Percentiles rank a stretch among this genome's conserved stretches.
Evolutionary conservation across 1,139 yeast species (phyloP).

Genomic region (Yamadazyma diddensiae): DNA sequence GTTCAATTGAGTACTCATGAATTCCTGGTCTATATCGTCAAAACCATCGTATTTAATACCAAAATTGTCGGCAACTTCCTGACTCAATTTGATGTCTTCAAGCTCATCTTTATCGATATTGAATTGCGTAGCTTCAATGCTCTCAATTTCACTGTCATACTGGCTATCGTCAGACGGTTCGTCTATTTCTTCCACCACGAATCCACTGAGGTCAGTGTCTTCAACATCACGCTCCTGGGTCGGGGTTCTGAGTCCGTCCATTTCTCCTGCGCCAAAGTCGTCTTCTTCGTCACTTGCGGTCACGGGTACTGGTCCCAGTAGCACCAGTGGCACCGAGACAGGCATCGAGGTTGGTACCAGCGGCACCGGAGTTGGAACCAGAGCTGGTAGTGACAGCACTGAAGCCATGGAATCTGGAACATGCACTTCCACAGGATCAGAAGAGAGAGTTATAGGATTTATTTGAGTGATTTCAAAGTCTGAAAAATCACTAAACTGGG

Average conservation of each 20-base stretch:
- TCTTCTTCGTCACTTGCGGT: conserved; percentile 24
- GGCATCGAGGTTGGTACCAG: too few relatives aligned
- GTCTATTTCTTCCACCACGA: conserved; percentile 34
- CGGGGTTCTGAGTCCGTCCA: conserved; percentile 40
- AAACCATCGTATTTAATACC: conserved; percentile 23
- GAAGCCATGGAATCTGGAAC: too few relatives aligned
- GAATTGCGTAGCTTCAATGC: conserved; percentile 12
- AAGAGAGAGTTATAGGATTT: too few relatives aligned
- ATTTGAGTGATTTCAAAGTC: conserved; percentile 14
- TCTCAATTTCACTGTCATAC: conserved; percentile 14
- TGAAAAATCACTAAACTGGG: conserved; percentile 3
- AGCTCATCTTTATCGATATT: conserved; percentile 20
- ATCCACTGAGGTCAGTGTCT: conserved; percentile 31
- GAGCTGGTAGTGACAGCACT: too few relatives aligned
- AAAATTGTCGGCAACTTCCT: conserved; percentile 28
- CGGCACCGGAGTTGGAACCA: neutral
- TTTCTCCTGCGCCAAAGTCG: conserved; percentile 37
- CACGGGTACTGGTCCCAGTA: conserved; percentile 1
- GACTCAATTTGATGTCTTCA: conserved; percentile 27
- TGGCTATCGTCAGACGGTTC: conserved; percentile 9
- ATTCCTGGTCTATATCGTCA: conserved; percentile 13
- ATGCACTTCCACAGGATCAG: too few relatives aligned
- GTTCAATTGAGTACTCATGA: conserved; percentile 38
- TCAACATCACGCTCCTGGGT: conserved; percentile 34
- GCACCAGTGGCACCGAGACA: conserved; percentile 1